Base-by-base conservation (phyloP, 768 basidiomycete genomes). In the Tricholoma saponaceum region DNA sequence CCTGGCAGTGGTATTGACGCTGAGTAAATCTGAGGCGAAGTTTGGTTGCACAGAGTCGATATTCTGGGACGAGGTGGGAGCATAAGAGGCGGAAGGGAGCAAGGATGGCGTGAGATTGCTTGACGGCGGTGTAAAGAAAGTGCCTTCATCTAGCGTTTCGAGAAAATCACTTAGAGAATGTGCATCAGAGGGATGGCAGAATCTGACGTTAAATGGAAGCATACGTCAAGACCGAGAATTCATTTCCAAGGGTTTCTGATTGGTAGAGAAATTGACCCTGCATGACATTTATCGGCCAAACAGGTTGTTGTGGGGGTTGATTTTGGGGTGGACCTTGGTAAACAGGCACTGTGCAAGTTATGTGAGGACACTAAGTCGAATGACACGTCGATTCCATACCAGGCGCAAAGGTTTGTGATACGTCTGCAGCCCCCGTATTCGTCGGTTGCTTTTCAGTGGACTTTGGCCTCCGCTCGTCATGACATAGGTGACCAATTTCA, bases 401-500 rank as follows among this genome's bases (percentile, higher is more conserved):
- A 72, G 74, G 79, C 62, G 76, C 69, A 66, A 79, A 82, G n/a
- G 69, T 63, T 54, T 75, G 69, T 23, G 76, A 62, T 35, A 78
- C 54, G 43, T 79, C 75, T 2, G 67, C 62, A 28, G 35, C 54
- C 10, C 59, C 71, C 9, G 68, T 52, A 3, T 62, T 61, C 13
- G 60, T 61, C 35, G 75, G 69, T 51, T 57, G 75, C 59, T 84
- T 85, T 8, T 79, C 79, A 43, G 66, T 61, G 16, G 67, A 70
- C 66, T 84, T 85, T 1, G 79, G 78, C 50, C 85, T 79, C 57
- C 83, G 83, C 67, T 95, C 93, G 70, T 96, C 95, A 64, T 92
- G 90, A 66, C 95, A 97, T 13, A 96, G 78, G 74, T 97, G 93
- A 0, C 93, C 92, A 59, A 98, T 98, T 71, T 98, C 95, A 37